phyloP scores from a whole-genome alignment of 2,329 filamentous ascomycete species.

The Fusarium algeriense region DNA sequence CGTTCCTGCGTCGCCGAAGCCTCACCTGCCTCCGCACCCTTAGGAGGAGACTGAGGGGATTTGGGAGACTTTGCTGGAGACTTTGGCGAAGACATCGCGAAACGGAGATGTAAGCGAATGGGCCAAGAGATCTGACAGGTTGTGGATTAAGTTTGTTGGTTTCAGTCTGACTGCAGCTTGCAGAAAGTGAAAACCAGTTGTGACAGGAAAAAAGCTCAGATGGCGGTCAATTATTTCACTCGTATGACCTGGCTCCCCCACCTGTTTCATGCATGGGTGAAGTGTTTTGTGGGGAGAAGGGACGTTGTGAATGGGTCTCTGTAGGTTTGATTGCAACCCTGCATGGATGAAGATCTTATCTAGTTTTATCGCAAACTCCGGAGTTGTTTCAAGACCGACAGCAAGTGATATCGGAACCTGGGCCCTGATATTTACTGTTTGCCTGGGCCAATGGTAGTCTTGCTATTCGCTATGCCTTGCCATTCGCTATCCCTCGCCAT shows the following conservation, averaged over 20 bases:
- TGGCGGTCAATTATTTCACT: conserved; percentile 27
- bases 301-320: neutral
- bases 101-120: neutral
- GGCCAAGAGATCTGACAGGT: neutral
- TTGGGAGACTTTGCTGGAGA: neutral
- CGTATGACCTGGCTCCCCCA: conserved; percentile 15
- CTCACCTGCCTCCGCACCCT: neutral
- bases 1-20: neutral
- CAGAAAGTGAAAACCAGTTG: neutral
- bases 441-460: no score
- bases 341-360: neutral
- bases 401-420: no score
- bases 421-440: no score
- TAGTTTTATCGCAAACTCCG: neutral
- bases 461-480: no score
- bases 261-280: neutral
- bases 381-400: no score
- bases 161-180: neutral
- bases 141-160: neutral
- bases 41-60: neutral
- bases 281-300: conserved; percentile 7
- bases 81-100: neutral
- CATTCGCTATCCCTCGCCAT: no score
- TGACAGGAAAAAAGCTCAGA: conserved; percentile 15
- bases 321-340: neutral